These are phyloP conservation scores for Saccharomycopsis amapae DNA, from an alignment of 805 yeast genomes.

Conservation along the genomic window DNA sequence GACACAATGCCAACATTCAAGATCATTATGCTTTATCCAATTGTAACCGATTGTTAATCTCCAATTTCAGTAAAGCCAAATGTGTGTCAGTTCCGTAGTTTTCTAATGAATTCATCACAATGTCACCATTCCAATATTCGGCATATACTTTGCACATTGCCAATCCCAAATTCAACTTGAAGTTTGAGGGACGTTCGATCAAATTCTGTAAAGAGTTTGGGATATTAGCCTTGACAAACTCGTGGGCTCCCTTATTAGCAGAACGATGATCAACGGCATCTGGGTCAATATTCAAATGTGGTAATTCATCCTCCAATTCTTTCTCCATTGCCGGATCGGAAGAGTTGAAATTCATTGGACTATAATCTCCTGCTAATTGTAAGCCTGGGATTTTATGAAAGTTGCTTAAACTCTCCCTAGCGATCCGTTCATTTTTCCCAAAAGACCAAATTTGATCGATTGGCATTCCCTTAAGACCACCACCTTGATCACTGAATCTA, in stretches of 20 bases:
- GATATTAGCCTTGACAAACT: neutral
- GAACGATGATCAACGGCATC: no score
- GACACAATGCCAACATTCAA: no score
- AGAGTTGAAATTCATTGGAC: slow-evolving; percentile 22
- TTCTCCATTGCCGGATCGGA: neutral
- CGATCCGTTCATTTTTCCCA: slow-evolving; percentile 59
- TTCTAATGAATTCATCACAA: slow-evolving; percentile 73
- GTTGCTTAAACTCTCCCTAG: slow-evolving; percentile 51
- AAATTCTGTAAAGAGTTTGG: slow-evolving; percentile 40
- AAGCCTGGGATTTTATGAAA: slow-evolving; percentile 68
- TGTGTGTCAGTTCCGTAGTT: slow-evolving; percentile 92
- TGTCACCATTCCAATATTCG: slow-evolving; percentile 93
- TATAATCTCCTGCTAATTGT: slow-evolving; percentile 31
- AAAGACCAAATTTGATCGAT: slow-evolving; percentile 78
- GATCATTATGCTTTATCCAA: slow-evolving; percentile 66
- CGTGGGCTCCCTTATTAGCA: no score
- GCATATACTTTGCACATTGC: slow-evolving; percentile 92
- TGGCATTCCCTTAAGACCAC: slow-evolving; percentile 63
- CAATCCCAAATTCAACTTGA: slow-evolving; percentile 77
- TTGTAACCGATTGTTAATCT: slow-evolving; percentile 57
- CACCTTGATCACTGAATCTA: slow-evolving; percentile 84
- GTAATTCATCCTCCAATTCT: slow-evolving; percentile 23
- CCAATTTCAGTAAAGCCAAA: slow-evolving; percentile 70
- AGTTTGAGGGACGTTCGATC: slow-evolving; percentile 64
- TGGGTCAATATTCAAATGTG: neutral